Base-by-base conservation (phyloP, 495 filamentous ascomycete species). In the Clohesyomyces aquaticus region DNA sequence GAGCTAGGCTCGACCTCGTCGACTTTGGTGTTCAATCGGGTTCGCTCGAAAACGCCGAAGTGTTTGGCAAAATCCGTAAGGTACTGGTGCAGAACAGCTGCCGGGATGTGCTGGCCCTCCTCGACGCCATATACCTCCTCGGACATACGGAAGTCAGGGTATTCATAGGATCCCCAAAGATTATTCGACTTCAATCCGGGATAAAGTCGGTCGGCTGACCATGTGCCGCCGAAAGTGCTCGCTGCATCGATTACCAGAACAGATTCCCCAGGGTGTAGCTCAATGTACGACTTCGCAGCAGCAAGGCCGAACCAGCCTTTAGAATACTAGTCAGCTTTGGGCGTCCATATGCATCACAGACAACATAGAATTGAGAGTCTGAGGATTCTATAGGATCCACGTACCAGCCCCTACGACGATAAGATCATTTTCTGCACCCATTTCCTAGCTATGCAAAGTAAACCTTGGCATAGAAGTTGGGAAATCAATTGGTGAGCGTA, bases 91-190 rank as follows among this genome's bases (percentile, higher is more conserved):
- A 91, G 72, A 9, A 85, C 81, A 0, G 78, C 51, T 0, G 87
- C 91, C 1, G 88, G 81, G 47, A 93, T 86, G 71, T 91, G 86
- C 45, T 90, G 70, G 0, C 82, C 84, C 1, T 78, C 63, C 51
- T 82, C 76, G 47, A 89, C 81, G 2, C 84, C 84, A 67, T 83
- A 87, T 0, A 74, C 81, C 21, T 78, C 71, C 25, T 85, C 81
- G 18, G 19, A 6, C 86, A 92, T 87, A 28, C 87, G 86, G 63
- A 87, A 89, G 67, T 90, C 88, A 48, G 81, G 83, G 71, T 81
- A 91, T 72, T 91, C 88, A 67, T 85, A 85, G 2, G 80, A 86
- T 9, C 87, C 86, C 11, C 83, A 71, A 73, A 81, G 75, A 62
- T 85, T 84, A 68, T 85, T 85, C 2, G 86, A 81, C 55, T 82